Evolutionary conservation across 164 flowering plant species (phyloP), one percentile per base, ranked within the genome.

Genomic region (Tetracentron sinense): DNA sequence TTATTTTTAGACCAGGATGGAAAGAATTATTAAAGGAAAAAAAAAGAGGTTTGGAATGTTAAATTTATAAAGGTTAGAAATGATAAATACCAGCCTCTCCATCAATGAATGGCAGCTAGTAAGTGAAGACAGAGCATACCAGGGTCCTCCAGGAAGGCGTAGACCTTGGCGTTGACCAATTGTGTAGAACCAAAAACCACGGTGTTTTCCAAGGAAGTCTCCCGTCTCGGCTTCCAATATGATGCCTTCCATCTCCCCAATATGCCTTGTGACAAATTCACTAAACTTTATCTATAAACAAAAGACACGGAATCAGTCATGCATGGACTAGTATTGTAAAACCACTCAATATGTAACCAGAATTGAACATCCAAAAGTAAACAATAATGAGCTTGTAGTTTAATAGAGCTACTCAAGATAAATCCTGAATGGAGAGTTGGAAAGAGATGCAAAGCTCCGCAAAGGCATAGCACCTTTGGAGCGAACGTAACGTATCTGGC

Each of bases 121-220:
- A 49, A 14, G n/a, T n/a, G 46, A 27, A 21, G 27, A 22, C 19
- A 35, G 33, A 53, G 54, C 73, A 49, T 87, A 94, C 97, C 98
- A 94, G n/a, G 98, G 98, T 52, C 98, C 98, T 62, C 98, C 98
- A 70, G 98, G 87, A 42, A 94, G 92, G 17, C 94, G 85, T 62
- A 94, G 78, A 50, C 98, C 98, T 78, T 94, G 98, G 20, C 98
- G 95, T 66, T 90, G 97, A 66, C 98, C 97, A 66, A 89, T 84
- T 22, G 98, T 94, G 62, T 94, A 86, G 76, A 89, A 94, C 97
- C 98, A 90, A 70, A 89, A 90, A 2, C 98, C 98, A 5, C 90
- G 71, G 72, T 94, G 98, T 20, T 78, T 86, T 17, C 98, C 98
- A 30, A 94, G 88, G 59, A 80, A 87, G 69, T 87, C 87, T 66